phyloP scores from a whole-genome alignment of 1,139 yeast genomes.

The Pichia kudriavzevii region DNA sequence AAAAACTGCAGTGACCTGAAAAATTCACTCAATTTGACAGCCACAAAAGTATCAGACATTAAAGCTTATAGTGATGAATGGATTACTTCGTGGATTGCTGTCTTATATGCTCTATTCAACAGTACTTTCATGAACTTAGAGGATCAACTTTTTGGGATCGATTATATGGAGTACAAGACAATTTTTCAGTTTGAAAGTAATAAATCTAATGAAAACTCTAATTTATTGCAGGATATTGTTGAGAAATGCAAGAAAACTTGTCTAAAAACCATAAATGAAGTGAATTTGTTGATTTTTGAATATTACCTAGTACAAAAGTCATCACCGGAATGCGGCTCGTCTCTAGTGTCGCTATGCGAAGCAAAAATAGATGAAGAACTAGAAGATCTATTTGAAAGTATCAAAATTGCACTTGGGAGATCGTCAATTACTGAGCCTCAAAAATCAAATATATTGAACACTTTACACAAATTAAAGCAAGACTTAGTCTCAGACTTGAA shows the following conservation, averaged over 20 bases:
- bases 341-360: slow-evolving; percentile 18
- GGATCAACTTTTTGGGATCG: slow-evolving; percentile 21
- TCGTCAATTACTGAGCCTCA: slow-evolving; percentile 13
- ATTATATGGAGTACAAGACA: slow-evolving; percentile 18
- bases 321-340: slow-evolving; percentile 4
- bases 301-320: slow-evolving; percentile 21
- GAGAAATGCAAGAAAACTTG: slow-evolving; percentile 20
- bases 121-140: slow-evolving; percentile 21
- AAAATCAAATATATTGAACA: slow-evolving; percentile 9
- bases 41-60: slow-evolving; percentile 7
- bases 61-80: slow-evolving; percentile 18
- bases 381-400: slow-evolving; percentile 11
- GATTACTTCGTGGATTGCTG: slow-evolving; percentile 24
- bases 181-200: slow-evolving; percentile 19
- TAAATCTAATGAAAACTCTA: slow-evolving; percentile 16
- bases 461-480: slow-evolving; percentile 15
- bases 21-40: slow-evolving; percentile 1
- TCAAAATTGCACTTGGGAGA: slow-evolving; percentile 8
- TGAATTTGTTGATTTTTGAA: slow-evolving; percentile 23
- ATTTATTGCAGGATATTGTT: slow-evolving; percentile 18
- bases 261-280: slow-evolving; percentile 18
- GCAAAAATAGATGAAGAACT: slow-evolving; percentile 18
- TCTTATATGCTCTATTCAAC: slow-evolving; percentile 22
- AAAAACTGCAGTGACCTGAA: slow-evolving; percentile 6
- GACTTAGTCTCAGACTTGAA: slow-evolving; percentile 20